Evolutionary conservation across 352 stramenopile species (phyloP), one percentile per base, ranked within the genome.

Genomic region (Globisporangium megalacanthum): DNA sequence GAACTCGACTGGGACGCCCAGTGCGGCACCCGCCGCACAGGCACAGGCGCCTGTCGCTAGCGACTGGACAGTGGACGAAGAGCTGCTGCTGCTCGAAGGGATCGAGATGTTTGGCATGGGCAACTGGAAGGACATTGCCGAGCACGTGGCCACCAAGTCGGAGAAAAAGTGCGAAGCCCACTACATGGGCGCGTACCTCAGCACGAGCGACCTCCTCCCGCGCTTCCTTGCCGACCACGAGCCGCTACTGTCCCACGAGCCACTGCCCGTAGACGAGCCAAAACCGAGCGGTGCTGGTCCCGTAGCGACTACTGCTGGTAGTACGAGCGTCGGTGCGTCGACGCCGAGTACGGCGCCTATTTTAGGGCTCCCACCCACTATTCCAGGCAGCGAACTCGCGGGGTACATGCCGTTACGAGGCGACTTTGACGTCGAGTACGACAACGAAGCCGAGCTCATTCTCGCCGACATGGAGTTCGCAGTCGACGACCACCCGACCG

Each of bases 341-440:
- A 17, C 44, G 5, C 9, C 19, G 20, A 11, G 35, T 9, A 3
- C 51, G 36, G 7, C 19, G 14, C 72, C 49, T 59, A 64, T 29
- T 65, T 49, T 49, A 61, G 52, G 33, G 51, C 63, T 56, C 10
- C 31, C 37, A 13, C 13, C 15, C 7, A 19, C 35, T 15, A 56
- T 50, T 20, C 47, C 55, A 6, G 55, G 55, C 13, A 85, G 72
- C 46, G 75, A 83, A 48, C 56, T 94, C 14, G 83, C 89, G 0
- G 97, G 97, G 17, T 99, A 98, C 73, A 98, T 98, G 92, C 95
- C 96, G 8, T 81, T 98, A 25, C 91, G 97, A 56, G 90, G 94
- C 10, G 96, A 99, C 61, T 99, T 98, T 79, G 97, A 99, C 59
- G 89, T 98, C 37, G 97, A 99, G 77, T 98, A 97, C 70, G 93